Percentiles rank a stretch among this genome's conserved stretches.
These are phyloP conservation scores for Akanthomyces dipterigenus DNA, from an alignment of 2,329 filamentous ascomycete species.

Conservation along the genomic window DNA sequence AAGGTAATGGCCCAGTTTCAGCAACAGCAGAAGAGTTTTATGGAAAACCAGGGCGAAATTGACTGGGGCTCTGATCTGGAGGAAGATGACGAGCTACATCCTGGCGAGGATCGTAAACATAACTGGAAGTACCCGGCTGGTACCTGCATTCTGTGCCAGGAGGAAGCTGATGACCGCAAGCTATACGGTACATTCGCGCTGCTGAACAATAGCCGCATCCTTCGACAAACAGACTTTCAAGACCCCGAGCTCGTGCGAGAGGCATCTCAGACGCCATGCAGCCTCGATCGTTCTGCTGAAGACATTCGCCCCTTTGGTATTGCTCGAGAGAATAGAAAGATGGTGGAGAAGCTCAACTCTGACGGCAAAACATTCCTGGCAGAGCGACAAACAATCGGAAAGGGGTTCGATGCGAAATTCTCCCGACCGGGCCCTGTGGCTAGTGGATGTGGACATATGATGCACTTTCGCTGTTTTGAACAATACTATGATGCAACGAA, in stretches of 20 bases:
- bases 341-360: conserved; percentile 67
- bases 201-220: conserved; percentile 75
- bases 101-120: conserved; percentile 56
- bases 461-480: conserved; percentile 96
- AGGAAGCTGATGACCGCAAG: conserved; percentile 82
- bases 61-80: conserved; percentile 80
- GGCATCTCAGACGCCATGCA: conserved; percentile 68
- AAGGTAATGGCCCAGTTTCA: conserved; percentile 98
- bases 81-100: conserved; percentile 62
- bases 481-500: conserved; percentile 79
- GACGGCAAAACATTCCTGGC: conserved; percentile 63
- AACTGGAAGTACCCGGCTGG: conserved; percentile 84
- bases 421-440: conserved; percentile 72
- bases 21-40: conserved; percentile 90
- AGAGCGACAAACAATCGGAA: conserved; percentile 78
- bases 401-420: conserved; percentile 70
- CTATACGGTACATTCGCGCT: conserved; percentile 92
- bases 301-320: conserved; percentile 83
- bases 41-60: conserved; percentile 79
- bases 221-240: conserved; percentile 78
- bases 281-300: conserved; percentile 79
- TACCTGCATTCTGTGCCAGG: conserved; percentile 93
- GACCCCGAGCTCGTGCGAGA: conserved; percentile 82
- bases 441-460: conserved; percentile 92
- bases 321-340: conserved; percentile 74